Percentiles rank a stretch among this genome's conserved stretches.
phyloP scores from a whole-genome alignment of 306 rosid species.

The Adenanthera pavonina region DNA sequence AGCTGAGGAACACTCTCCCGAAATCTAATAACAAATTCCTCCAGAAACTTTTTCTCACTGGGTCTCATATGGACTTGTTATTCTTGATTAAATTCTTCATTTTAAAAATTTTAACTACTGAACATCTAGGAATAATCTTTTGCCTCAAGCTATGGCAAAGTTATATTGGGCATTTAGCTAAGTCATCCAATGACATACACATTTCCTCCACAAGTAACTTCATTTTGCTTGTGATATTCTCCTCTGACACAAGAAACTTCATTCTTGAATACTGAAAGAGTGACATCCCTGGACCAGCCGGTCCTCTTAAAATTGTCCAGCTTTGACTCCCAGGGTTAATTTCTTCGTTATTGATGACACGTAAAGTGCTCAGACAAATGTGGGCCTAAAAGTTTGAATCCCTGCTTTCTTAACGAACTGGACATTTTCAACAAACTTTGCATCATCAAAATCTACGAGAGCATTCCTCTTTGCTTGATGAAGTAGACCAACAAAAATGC shows the following conservation, averaged over 20 bases:
- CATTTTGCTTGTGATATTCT: background rate
- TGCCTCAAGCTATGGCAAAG: background rate
- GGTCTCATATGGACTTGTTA: background rate
- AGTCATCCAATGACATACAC: background rate
- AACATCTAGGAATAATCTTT: background rate
- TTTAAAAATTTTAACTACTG: background rate
- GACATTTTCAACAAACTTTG: no score
- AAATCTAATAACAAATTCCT: background rate
- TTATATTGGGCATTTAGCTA: background rate
- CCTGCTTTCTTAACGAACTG: background rate
- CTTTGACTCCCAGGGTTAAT: background rate
- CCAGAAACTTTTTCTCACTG: background rate
- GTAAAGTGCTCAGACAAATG: background rate
- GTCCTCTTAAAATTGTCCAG: background rate
- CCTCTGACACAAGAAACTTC: constrained; percentile 14
- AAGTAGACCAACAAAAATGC: no score
- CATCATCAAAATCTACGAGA: no score
- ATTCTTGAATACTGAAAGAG: background rate
- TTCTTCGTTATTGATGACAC: background rate
- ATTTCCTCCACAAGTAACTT: constrained; percentile 3
- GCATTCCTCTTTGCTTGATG: no score
- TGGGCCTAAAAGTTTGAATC: background rate
- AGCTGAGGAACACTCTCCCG: background rate
- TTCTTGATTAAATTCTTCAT: background rate
- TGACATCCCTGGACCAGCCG: constrained; percentile 4